Evolutionary conservation across 441 rosid species (phyloP).

Genomic region (Corymbia calophylla): DNA sequence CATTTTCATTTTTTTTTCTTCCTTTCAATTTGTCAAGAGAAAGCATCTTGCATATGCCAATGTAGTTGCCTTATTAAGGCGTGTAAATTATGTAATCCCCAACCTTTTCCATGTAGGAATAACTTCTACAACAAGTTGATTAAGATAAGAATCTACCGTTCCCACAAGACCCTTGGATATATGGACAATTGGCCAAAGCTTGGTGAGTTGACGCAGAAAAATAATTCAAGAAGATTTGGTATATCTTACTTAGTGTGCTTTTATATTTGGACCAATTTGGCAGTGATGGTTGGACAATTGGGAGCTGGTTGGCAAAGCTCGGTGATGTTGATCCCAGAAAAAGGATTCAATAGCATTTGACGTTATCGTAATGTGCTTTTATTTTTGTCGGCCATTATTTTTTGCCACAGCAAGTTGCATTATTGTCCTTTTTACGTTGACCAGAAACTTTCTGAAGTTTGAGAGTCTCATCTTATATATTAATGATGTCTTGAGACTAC

Average conservation of each 20-base stretch:
- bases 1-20: not conserved
- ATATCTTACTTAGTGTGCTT: rapidly evolving
- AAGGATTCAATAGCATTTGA: too few species aligned
- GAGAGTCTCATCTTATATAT: not conserved
- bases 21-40: not conserved
- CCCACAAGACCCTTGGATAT: not conserved
- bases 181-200: not conserved
- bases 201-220: not conserved
- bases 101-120: not conserved
- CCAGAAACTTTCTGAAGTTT: rapidly evolving
- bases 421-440: not conserved
- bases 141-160: not conserved
- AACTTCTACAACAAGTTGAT: too few species aligned
- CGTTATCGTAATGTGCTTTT: not conserved
- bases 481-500: rapidly evolving
- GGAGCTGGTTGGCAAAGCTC: rapidly evolving
- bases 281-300: too few species aligned
- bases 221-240: not conserved
- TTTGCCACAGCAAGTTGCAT: rapidly evolving
- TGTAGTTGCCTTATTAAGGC: not conserved
- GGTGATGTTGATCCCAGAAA: too few species aligned
- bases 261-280: too few species aligned
- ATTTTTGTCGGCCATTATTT: not conserved
- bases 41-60: not conserved
- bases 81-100: not conserved